Evolutionary conservation across 768 basidiomycete species (phyloP).

Genomic region (Trametes punicea): DNA sequence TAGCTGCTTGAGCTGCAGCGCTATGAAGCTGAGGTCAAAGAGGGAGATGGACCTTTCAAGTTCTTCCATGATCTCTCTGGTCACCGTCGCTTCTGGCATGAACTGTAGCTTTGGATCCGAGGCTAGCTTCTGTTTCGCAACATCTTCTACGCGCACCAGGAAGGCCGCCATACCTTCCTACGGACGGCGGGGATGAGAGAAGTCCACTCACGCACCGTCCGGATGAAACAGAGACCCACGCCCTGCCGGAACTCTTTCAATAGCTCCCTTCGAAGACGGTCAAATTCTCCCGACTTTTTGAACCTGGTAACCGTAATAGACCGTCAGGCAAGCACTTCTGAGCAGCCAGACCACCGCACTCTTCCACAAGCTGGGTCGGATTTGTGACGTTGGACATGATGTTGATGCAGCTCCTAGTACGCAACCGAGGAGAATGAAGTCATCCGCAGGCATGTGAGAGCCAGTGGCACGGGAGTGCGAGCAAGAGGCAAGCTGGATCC

Average conservation of each 20-base stretch:
- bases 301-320: constrained; percentile 44
- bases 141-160: constrained; percentile 57
- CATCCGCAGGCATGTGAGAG: constrained; percentile 7
- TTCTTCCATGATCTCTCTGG: constrained; percentile 66
- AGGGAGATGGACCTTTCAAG: constrained; percentile 52
- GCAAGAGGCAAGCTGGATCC: constrained; percentile 16
- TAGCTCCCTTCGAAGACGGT: constrained; percentile 64
- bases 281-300: constrained; percentile 79
- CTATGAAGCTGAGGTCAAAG: neutral
- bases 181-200: constrained; percentile 3
- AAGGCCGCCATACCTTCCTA: constrained; percentile 54
- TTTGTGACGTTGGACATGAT: constrained; percentile 46
- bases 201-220: constrained; percentile 9
- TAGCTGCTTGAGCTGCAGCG: neutral
- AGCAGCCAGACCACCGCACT: constrained; percentile 38
- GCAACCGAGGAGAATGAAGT: neutral
- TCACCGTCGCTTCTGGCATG: constrained; percentile 48
- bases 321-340: neutral
- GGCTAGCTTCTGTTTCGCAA: constrained; percentile 52
- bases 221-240: constrained; percentile 38
- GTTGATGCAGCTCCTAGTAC: neutral
- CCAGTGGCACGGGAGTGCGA: constrained; percentile 6
- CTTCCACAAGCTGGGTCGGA: constrained; percentile 61
- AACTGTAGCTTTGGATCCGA: constrained; percentile 53
- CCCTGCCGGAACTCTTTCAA: constrained; percentile 58